These are phyloP conservation scores for Spathaspora arborariae DNA, from an alignment of 805 yeast species.

Conservation along the genomic window DNA sequence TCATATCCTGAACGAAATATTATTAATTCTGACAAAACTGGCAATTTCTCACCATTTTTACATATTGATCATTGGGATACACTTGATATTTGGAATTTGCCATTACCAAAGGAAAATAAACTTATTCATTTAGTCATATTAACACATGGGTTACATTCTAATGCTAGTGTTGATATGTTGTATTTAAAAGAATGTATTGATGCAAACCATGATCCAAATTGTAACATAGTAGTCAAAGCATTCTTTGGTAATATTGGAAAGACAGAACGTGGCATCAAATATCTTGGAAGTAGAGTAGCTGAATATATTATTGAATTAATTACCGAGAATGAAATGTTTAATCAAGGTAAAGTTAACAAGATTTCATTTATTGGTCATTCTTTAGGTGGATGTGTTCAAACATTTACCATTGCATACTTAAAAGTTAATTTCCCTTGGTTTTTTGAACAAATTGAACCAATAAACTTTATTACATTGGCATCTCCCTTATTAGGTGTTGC, in stretches of 20 bases:
- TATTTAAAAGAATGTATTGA: conserved; percentile 81
- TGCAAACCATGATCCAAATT: conserved; percentile 27
- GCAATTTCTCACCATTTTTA: conserved; percentile 29
- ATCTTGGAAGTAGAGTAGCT: conserved; percentile 77
- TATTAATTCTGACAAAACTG: conserved; percentile 25
- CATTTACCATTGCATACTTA: conserved; percentile 84
- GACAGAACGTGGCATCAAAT: conserved; percentile 85
- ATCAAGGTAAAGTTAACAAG: conserved; percentile 42
- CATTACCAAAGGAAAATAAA: conserved; percentile 40
- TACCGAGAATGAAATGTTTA: conserved; percentile 36
- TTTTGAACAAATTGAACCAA: conserved; percentile 62
- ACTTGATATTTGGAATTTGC: conserved; percentile 69
- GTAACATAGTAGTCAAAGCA: conserved; percentile 78
- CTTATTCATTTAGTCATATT: conserved; percentile 82
- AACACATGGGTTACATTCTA: conserved; percentile 92
- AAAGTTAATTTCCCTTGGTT: conserved; percentile 65
- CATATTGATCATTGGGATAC: conserved; percentile 57
- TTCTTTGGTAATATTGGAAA: conserved; percentile 79
- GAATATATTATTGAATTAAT: conserved; percentile 61
- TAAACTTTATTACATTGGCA: conserved; percentile 79
- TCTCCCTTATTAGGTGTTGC: conserved; percentile 86
- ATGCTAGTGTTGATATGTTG: conserved; percentile 85
- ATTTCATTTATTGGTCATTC: conserved; percentile 93
- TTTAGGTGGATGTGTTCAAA: conserved; percentile 87
- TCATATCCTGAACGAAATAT: conserved; percentile 19